These are phyloP conservation scores for Cercospora sp. DNA, from an alignment of 2,329 filamentous ascomycete species.

Conservation along the genomic window DNA sequence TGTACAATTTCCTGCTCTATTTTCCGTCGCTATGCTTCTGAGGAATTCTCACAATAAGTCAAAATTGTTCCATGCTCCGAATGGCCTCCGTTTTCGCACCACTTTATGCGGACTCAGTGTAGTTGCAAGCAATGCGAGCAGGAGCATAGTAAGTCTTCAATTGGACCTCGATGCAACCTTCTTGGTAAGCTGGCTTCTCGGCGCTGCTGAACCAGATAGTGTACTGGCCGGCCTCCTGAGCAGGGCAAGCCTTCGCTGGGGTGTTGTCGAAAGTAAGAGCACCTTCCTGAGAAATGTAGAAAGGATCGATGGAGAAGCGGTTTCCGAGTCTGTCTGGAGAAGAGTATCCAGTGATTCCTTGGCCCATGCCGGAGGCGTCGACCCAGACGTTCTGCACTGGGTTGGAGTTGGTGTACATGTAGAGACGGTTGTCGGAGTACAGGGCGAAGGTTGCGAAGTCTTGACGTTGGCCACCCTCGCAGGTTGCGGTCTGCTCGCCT, in stretches of 20 bases:
- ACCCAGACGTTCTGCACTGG: slow-evolving; percentile 22
- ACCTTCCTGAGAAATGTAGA: slow-evolving; percentile 13
- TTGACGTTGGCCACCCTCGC: slow-evolving; percentile 7
- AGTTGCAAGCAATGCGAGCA: slow-evolving; percentile 15
- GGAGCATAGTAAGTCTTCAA: slow-evolving; percentile 15
- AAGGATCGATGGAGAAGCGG: slow-evolving; percentile 11
- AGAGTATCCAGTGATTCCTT: slow-evolving; percentile 17
- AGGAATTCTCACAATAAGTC: neutral
- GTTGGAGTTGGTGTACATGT: slow-evolving; percentile 13
- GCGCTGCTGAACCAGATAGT: slow-evolving; percentile 16
- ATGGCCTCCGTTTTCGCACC: neutral
- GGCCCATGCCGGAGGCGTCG: slow-evolving; percentile 21
- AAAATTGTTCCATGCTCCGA: neutral
- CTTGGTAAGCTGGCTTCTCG: slow-evolving; percentile 16
- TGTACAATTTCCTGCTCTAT: neutral
- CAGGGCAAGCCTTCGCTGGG: slow-evolving; percentile 19
- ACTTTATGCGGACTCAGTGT: slow-evolving; percentile 2
- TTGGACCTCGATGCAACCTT: slow-evolving; percentile 13
- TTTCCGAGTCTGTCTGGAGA: slow-evolving; percentile 6
- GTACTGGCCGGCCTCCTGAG: neutral
- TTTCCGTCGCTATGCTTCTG: neutral
- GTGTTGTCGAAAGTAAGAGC: slow-evolving; percentile 18
- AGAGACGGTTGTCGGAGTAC: neutral
- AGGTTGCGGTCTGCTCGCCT: slow-evolving; percentile 19
- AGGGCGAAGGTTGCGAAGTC: slow-evolving; percentile 17